phyloP scores from a whole-genome alignment of 352 stramenopile species.

The Halophytophthora polymorphica region DNA sequence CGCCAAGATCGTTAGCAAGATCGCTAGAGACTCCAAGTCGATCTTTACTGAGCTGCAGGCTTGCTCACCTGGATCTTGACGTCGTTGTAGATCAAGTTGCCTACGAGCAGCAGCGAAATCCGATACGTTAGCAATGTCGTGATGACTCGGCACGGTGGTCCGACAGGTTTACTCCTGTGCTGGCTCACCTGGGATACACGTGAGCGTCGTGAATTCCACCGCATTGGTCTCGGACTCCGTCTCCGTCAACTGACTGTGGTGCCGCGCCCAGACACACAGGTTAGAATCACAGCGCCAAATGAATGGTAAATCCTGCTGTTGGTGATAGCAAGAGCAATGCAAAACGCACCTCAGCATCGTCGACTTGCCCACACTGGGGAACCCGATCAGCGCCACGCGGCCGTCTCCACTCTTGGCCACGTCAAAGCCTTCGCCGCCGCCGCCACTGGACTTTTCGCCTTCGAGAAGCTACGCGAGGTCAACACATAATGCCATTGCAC shows the following conservation, averaged over 20 bases:
- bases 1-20: background rate
- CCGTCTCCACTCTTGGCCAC: slow-evolving; percentile 95
- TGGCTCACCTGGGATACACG: slow-evolving; percentile 90
- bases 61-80: slow-evolving; percentile 92
- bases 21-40: background rate
- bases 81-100: slow-evolving; percentile 95
- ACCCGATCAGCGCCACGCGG: slow-evolving; percentile 96
- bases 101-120: no score
- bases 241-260: slow-evolving; percentile 90
- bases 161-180: no score
- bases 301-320: background rate
- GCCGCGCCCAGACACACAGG: background rate
- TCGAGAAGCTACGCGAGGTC: slow-evolving; percentile 59
- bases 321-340: no score
- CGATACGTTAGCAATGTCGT: no score
- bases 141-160: no score
- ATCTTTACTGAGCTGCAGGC: background rate
- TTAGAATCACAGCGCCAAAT: background rate
- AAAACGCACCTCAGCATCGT: slow-evolving; percentile 73
- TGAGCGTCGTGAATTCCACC: slow-evolving; percentile 99
- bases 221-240: slow-evolving; percentile 95
- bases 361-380: slow-evolving; percentile 88
- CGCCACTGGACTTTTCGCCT: slow-evolving; percentile 70
- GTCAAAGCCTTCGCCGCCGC: slow-evolving; percentile 91
- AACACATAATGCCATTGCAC: background rate